phyloP scores from a whole-genome alignment of 176 grass and related monocot species.

The Bolboschoenus planiculmis region DNA sequence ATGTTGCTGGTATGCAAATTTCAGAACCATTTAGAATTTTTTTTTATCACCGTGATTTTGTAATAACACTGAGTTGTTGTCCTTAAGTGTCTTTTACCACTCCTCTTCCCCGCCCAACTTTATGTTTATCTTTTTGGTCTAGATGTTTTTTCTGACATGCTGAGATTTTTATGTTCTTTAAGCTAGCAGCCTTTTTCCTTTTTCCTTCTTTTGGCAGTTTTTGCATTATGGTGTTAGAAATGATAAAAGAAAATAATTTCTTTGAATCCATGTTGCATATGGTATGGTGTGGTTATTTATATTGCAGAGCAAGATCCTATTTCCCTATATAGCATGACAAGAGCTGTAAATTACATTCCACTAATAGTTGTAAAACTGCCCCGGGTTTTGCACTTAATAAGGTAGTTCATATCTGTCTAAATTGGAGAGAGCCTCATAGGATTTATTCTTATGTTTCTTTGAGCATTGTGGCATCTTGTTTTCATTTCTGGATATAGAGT shows the following conservation, averaged over 20 bases:
- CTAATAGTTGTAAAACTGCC: background rate
- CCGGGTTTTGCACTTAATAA: background rate
- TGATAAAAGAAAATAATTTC: no score
- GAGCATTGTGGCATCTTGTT: background rate
- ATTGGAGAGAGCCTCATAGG: background rate
- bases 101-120: background rate
- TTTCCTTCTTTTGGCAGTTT: background rate
- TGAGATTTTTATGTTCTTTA: background rate
- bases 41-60: background rate
- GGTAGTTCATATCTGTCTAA: background rate
- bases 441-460: background rate
- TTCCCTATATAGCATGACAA: background rate
- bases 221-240: background rate
- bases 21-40: background rate
- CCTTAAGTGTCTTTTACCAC: background rate
- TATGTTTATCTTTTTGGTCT: background rate
- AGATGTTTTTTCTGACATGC: background rate
- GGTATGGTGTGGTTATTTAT: background rate
- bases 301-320: background rate
- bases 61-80: background rate
- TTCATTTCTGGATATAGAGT: background rate
- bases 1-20: slow-evolving; percentile 57
- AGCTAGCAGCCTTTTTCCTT: background rate
- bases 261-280: no score
- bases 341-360: background rate